Evolutionary conservation across 2,329 filamentous ascomycete genomes (phyloP).

Genomic region (Penicillium frequentans): DNA sequence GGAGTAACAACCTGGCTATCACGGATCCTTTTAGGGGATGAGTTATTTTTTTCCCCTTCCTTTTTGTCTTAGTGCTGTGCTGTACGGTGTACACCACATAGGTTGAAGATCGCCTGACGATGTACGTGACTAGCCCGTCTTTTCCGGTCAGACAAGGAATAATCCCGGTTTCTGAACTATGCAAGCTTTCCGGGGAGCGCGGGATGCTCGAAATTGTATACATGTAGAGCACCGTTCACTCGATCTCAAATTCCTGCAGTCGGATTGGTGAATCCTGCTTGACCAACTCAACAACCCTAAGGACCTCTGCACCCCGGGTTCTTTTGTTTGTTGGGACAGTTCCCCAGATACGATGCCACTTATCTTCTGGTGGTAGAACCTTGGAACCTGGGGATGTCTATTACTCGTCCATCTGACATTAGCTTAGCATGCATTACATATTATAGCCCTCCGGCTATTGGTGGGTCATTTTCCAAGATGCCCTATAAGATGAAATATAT

Average conservation of each 20-base stretch:
- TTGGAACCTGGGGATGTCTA: neutral
- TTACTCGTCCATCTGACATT: too few relatives aligned
- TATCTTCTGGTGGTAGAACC: neutral
- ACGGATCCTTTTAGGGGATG: neutral
- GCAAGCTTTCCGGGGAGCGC: conserved; percentile 7
- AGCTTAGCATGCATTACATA: too few relatives aligned
- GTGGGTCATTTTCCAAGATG: too few relatives aligned
- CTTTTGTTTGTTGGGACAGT: neutral
- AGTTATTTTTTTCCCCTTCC: neutral
- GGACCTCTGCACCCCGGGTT: conserved; percentile 8
- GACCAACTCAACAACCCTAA: neutral
- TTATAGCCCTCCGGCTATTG: too few relatives aligned
- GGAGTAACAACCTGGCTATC: neutral
- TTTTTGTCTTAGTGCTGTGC: neutral
- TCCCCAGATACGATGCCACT: neutral
- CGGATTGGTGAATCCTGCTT: neutral
- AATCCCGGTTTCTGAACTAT: conserved; percentile 10
- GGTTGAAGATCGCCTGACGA: conserved; percentile 12
- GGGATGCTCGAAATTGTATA: neutral
- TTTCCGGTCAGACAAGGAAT: conserved; percentile 7
- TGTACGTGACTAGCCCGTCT: neutral
- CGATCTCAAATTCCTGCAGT: neutral
- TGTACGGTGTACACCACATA: neutral
- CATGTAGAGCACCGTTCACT: neutral
- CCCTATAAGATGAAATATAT: too few relatives aligned